Base-by-base conservation (phyloP, 148 eudicot species). In the Talinum fruticosum region DNA sequence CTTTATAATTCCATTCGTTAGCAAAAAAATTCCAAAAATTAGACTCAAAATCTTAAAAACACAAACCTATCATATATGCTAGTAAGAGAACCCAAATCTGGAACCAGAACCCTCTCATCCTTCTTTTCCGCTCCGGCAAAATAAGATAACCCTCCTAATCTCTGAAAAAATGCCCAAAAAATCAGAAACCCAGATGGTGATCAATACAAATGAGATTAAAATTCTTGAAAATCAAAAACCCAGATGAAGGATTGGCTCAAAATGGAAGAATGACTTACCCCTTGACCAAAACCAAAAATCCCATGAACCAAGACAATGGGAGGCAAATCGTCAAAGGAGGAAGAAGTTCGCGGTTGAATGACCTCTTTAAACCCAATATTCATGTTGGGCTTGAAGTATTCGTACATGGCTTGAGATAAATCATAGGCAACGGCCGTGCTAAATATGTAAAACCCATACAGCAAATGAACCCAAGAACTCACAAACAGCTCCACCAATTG, bases 271-370 rank as follows among this genome's bases (percentile, higher is more conserved):
- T 54, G 12, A 73, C 88, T 75, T 81, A 95, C 99, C 90, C 99
- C 99, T 88, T 95, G 89, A 37, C 99, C 99, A 78, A 95, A 92
- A 14, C 98, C 98, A 83, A 92, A 95, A 74, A 92, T 90, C 0
- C 98, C 97, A 84, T 95, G 97, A 82, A 92, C 94, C 72, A 95
- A 80, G 71, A 94, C 97, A 89, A 94, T 94, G 71, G 98, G 98
- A 54, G 97, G 90, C 84, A 92, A 74, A 87, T 87, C 92, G 73
- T 85, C 87, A 74, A 75, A 53, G 62, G 51, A 78, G 3, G 86
- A 82, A 23, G 86, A 69, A 57, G 29, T 66, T 49, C 47, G 76
- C 65, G 74, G 62, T 4, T 82, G 29, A 36, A 68, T 78, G 8
- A 79, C 79, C n/a, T 83, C 85, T 69, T 80, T 83, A 57, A 84